Evolutionary conservation across 2,329 filamentous ascomycete genomes (phyloP).

Genomic region (Claviceps arundinis): DNA sequence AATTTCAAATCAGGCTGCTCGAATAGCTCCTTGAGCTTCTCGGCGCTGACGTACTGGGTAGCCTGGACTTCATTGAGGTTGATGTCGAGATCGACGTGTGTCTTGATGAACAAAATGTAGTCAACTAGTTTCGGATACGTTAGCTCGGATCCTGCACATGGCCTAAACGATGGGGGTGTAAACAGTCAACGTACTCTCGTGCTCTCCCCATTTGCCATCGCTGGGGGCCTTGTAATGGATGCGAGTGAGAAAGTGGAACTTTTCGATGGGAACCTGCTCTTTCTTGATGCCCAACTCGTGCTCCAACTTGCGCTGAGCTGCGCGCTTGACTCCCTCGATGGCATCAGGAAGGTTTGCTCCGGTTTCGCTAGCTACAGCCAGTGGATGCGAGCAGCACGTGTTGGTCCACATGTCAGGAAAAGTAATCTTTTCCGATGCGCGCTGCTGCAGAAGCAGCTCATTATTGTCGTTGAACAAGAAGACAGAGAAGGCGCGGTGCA

Average conservation of each 20-base stretch:
- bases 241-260: conserved; percentile 87
- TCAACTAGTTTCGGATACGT: conserved; percentile 48
- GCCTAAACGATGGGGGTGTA: neutral
- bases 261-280: conserved; percentile 76
- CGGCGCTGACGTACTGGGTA: conserved; percentile 68
- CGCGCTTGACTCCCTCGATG: conserved; percentile 75
- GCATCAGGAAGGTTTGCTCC: conserved; percentile 70
- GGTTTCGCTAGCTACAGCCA: conserved; percentile 84
- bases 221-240: conserved; percentile 98
- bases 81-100: conserved; percentile 67
- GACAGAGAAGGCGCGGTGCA: conserved; percentile 94
- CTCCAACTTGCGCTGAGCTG: conserved; percentile 82
- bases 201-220: conserved; percentile 96
- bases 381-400: conserved; percentile 95
- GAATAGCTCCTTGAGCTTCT: conserved; percentile 77
- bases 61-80: conserved; percentile 86
- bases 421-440: conserved; percentile 92
- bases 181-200: conserved; percentile 61
- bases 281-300: conserved; percentile 89
- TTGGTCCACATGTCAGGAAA: conserved; percentile 99
- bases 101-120: conserved; percentile 97
- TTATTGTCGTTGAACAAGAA: conserved; percentile 96
- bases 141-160: neutral
- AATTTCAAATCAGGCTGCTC: conserved; percentile 68
- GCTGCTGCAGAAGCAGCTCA: conserved; percentile 86